phyloP scores from a whole-genome alignment of 2,329 filamentous ascomycete species.

The Penicillium sp. region DNA sequence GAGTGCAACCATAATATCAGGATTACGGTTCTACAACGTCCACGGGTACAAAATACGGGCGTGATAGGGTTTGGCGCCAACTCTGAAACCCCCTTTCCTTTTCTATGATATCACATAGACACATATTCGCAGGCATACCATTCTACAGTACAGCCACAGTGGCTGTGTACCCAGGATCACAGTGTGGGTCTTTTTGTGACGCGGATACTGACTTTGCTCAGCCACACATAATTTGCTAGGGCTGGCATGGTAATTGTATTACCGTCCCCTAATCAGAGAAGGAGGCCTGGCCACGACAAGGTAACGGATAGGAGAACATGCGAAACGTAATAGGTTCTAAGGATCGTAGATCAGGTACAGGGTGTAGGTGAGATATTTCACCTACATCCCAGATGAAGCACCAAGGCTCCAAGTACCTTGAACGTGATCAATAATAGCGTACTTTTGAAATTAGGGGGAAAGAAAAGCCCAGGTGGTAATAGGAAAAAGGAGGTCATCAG shows the following conservation, averaged over 20 bases:
- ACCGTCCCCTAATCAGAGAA: not conserved
- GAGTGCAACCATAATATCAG: not conserved
- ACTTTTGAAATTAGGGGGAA: not conserved
- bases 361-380: not conserved
- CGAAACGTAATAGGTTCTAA: not conserved
- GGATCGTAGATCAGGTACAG: not conserved
- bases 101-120: slow-evolving; percentile 18
- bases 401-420: not conserved
- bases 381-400: not conserved
- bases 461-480: not conserved
- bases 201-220: slow-evolving; percentile 16
- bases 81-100: not conserved
- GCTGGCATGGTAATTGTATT: slow-evolving; percentile 19
- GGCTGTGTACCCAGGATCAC: slow-evolving; percentile 14
- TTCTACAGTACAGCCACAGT: slow-evolving; percentile 18
- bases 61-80: not conserved
- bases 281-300: not conserved
- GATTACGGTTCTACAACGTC: too few species aligned
- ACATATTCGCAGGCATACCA: too few species aligned
- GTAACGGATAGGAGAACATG: not conserved
- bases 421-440: too few species aligned
- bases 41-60: too few species aligned
- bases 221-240: slow-evolving; percentile 21
- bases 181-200: slow-evolving; percentile 17
- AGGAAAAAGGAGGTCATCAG: not conserved